Conservation (phyloP, 495 filamentous ascomycete species). For the Xylaria intraflava region DNA sequence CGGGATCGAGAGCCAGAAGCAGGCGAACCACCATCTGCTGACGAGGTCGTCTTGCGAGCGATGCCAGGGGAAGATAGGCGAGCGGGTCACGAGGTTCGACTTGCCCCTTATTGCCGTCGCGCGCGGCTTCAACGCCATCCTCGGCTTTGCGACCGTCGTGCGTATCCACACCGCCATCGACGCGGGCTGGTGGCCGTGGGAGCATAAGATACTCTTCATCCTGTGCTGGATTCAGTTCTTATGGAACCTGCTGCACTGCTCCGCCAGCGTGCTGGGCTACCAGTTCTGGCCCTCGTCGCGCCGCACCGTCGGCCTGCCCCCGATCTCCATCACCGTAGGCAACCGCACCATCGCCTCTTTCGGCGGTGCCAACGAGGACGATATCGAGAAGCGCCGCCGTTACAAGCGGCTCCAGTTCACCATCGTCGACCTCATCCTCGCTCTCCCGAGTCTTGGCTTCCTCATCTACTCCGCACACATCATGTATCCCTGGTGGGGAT, state of each 20-base stretch:
- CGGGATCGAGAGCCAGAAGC: not conserved
- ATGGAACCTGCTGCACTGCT: conserved; percentile 20
- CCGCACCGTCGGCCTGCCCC: conserved; percentile 20
- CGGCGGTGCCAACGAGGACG: conserved; percentile 20
- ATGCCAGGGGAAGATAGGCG: conserved; percentile 12
- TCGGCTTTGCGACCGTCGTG: conserved; percentile 20
- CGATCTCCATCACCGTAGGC: conserved; percentile 17
- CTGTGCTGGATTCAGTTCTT: conserved; percentile 20
- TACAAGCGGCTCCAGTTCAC: conserved; percentile 23
- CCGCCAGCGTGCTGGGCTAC: conserved; percentile 18
- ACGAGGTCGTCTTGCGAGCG: conserved; percentile 20
- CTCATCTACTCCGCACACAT: conserved; percentile 23
- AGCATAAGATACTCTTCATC: conserved; percentile 23
- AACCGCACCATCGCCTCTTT: conserved; percentile 18
- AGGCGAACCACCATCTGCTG: not conserved
- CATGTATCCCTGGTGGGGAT: conserved; percentile 27
- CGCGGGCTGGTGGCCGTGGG: conserved; percentile 26
- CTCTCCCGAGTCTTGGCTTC: conserved; percentile 17
- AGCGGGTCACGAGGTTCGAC: conserved; percentile 16
- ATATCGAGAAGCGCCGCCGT: conserved; percentile 15
- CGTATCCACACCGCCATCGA: conserved; percentile 22
- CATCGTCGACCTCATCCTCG: conserved; percentile 18
- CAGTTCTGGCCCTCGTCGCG: conserved; percentile 23
- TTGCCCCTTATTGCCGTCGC: conserved; percentile 21
- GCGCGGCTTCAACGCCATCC: conserved; percentile 16